Percentiles rank a stretch among this genome's conserved stretches.
Conservation (phyloP, 805 yeast species). For the Ogataea glucozyma region DNA sequence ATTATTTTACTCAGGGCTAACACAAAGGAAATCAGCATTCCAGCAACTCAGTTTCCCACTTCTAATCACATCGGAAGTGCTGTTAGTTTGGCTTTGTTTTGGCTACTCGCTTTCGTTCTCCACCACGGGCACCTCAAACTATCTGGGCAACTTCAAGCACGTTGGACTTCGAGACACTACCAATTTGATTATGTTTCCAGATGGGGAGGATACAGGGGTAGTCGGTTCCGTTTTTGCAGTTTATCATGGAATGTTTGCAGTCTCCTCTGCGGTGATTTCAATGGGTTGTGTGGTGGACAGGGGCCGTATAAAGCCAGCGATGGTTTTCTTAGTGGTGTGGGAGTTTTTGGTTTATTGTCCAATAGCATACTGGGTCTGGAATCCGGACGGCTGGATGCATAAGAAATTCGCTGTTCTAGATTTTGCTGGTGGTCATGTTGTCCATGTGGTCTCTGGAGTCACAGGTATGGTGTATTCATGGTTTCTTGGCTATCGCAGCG, state of each 20-base stretch:
- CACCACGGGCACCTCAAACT: constrained; percentile 58
- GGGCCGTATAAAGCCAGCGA: constrained; percentile 77
- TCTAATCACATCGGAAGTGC: constrained; percentile 64
- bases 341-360: constrained; percentile 90
- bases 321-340: constrained; percentile 77
- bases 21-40: constrained; percentile 77
- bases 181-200: constrained; percentile 14
- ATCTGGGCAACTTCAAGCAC: constrained; percentile 73
- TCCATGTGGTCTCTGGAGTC: constrained; percentile 85
- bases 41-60: constrained; percentile 75
- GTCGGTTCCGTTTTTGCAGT: constrained; percentile 72
- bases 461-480: constrained; percentile 79
- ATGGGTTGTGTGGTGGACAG: constrained; percentile 90
- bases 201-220: constrained; percentile 22
- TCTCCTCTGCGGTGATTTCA: constrained; percentile 79
- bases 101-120: constrained; percentile 85
- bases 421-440: constrained; percentile 95
- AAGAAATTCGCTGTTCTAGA: constrained; percentile 76
- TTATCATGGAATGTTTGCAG: constrained; percentile 80
- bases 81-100: constrained; percentile 90
- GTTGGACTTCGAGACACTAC: constrained; percentile 70
- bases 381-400: constrained; percentile 83
- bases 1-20: constrained; percentile 80
- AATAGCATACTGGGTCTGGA: constrained; percentile 90
- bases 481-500: constrained; percentile 73